These are phyloP conservation scores for Fusarium sp. DNA, from an alignment of 2,329 filamentous ascomycete species.

Conservation along the genomic window DNA sequence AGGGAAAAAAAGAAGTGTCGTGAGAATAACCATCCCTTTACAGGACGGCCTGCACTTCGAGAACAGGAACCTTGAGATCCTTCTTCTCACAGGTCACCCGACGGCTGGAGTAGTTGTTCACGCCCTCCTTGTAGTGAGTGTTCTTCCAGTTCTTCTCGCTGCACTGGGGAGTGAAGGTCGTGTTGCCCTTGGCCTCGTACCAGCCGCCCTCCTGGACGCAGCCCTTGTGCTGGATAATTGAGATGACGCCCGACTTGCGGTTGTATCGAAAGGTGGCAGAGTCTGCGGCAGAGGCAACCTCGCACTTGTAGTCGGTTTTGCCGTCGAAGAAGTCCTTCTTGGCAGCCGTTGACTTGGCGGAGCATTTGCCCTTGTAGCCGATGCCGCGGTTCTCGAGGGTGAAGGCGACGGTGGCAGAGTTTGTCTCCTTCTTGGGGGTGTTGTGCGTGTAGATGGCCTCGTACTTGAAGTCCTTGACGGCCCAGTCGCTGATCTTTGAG, in stretches of 20 bases:
- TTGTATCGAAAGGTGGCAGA: conserved; percentile 60
- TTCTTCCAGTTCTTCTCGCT: conserved; percentile 48
- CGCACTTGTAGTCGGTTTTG: conserved; percentile 59
- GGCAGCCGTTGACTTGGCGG: conserved; percentile 56
- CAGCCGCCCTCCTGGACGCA: conserved; percentile 58
- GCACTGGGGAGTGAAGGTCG: conserved; percentile 47
- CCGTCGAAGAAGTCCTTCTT: conserved; percentile 65
- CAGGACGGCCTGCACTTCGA: conserved; percentile 48
- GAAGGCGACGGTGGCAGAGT: conserved; percentile 61
- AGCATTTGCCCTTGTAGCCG: conserved; percentile 56
- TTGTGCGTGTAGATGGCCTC: conserved; percentile 61
- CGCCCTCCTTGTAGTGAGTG: conserved; percentile 49
- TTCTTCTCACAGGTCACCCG: conserved; percentile 47
- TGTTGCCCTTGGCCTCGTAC: conserved; percentile 49
- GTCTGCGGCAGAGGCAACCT: conserved; percentile 45
- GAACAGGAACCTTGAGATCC: conserved; percentile 45
- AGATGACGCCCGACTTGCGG: conserved; percentile 54
- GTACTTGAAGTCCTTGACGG: conserved; percentile 60
- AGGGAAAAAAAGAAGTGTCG: conserved; percentile 6
- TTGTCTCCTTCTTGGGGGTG: conserved; percentile 63
- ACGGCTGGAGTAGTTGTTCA: conserved; percentile 49
- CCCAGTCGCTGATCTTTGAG: conserved; percentile 53
- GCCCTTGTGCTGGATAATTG: conserved; percentile 63
- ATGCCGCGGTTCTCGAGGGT: conserved; percentile 62
- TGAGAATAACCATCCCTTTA: conserved; percentile 12